Conservation (phyloP, 2,329 filamentous ascomycete genomes). For the Diaporthe capsici region DNA sequence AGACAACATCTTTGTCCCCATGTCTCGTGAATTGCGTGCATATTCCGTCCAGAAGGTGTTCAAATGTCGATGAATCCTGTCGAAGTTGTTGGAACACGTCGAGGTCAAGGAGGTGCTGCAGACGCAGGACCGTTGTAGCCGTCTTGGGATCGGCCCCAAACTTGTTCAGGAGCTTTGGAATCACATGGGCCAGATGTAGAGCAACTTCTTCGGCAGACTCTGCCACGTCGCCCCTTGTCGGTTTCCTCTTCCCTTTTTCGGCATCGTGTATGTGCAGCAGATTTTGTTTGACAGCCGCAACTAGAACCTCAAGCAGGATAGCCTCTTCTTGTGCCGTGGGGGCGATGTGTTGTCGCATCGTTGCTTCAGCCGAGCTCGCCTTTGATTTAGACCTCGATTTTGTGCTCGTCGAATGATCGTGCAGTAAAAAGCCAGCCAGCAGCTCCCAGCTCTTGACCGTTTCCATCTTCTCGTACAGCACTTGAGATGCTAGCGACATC, state of each 20-base stretch:
- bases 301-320: slow-evolving; percentile 88
- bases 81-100: slow-evolving; percentile 90
- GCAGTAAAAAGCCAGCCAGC: slow-evolving; percentile 89
- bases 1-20: slow-evolving; percentile 85
- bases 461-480: slow-evolving; percentile 84
- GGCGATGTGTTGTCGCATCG: slow-evolving; percentile 80
- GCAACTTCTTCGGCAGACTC: slow-evolving; percentile 85
- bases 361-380: slow-evolving; percentile 62
- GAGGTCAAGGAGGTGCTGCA: slow-evolving; percentile 89
- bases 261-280: slow-evolving; percentile 77
- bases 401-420: slow-evolving; percentile 83
- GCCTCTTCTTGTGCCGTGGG: slow-evolving; percentile 84
- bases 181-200: slow-evolving; percentile 80
- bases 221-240: slow-evolving; percentile 72
- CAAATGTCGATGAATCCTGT: slow-evolving; percentile 86
- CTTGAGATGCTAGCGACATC: slow-evolving; percentile 88
- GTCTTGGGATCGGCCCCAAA: slow-evolving; percentile 92
- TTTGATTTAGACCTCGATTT: slow-evolving; percentile 58
- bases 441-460: slow-evolving; percentile 91
- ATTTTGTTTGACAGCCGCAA: slow-evolving; percentile 82
- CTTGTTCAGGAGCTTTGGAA: slow-evolving; percentile 90
- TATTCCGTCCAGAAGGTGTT: slow-evolving; percentile 88
- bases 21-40: slow-evolving; percentile 96
- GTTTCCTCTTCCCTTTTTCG: slow-evolving; percentile 69
- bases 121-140: slow-evolving; percentile 85